Evolutionary conservation across 257 asterid genomes (phyloP).

Genomic region (Schizonepeta tenuifolia): DNA sequence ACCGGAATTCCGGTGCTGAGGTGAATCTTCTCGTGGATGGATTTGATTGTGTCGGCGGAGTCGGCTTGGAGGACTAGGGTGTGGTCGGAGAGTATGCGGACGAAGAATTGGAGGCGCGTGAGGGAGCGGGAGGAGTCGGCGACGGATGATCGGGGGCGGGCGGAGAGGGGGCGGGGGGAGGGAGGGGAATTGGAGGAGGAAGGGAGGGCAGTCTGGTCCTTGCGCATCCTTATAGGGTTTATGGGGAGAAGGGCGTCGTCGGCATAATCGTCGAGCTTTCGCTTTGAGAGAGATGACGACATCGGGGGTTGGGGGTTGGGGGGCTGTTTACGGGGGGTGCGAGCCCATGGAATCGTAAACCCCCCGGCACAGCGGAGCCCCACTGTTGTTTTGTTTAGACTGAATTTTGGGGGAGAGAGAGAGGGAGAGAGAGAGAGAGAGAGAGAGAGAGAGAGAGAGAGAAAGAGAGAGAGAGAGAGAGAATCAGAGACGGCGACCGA

Average conservation of each 20-base stretch:
- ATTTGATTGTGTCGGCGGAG: constrained; percentile 54
- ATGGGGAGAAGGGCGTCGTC: constrained; percentile 40
- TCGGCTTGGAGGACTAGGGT: constrained; percentile 67
- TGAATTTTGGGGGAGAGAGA: not conserved
- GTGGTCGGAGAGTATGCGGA: constrained; percentile 64
- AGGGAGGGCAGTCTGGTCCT: constrained; percentile 56
- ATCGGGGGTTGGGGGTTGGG: constrained; percentile 31
- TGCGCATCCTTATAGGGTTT: constrained; percentile 59
- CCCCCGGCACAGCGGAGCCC: constrained; percentile 39
- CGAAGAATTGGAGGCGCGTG: constrained; percentile 72
- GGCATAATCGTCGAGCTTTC: constrained; percentile 72
- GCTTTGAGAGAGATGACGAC: constrained; percentile 63
- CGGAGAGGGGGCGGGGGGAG: constrained; percentile 35
- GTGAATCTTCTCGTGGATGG: constrained; percentile 62
- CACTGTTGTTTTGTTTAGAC: not conserved
- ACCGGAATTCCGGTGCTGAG: constrained; percentile 61
- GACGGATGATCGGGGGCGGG: constrained; percentile 40
- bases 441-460: not conserved
- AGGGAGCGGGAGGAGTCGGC: constrained; percentile 37
- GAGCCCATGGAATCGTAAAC: constrained; percentile 50
- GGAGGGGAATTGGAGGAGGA: constrained; percentile 40
- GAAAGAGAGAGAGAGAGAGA: constrained; percentile 1
- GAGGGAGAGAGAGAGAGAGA: not conserved
- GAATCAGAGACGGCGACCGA: not conserved
- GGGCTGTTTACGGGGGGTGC: constrained; percentile 40